A percentile compares a stretch with the other conserved stretches of the same genome.
These are phyloP conservation scores for Pyrenochaeta sp. DNA, from an alignment of 2,329 filamentous ascomycete species.

Conservation along the genomic window DNA sequence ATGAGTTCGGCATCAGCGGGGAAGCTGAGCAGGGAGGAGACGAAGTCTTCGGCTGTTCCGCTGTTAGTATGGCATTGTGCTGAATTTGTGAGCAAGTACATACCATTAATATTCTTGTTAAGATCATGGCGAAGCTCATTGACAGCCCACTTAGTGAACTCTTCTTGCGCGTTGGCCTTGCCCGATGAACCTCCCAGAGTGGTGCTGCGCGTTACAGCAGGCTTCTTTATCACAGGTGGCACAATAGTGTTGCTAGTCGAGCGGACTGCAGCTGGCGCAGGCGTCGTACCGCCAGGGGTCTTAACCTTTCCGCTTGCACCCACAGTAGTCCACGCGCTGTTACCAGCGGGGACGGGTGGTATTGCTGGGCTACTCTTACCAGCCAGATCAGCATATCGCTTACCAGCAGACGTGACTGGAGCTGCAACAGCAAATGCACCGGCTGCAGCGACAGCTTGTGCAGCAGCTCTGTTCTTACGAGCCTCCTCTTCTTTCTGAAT, in stretches of 20 bases:
- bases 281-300: conserved; percentile 68
- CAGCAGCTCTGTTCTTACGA: conserved; percentile 78
- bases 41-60: conserved; percentile 77
- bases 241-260: conserved; percentile 57
- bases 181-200: conserved; percentile 55
- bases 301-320: conserved; percentile 94
- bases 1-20: conserved; percentile 83
- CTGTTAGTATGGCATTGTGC: conserved; percentile 22
- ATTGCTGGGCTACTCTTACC: conserved; percentile 70
- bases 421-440: conserved; percentile 55
- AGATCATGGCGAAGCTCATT: conserved; percentile 79
- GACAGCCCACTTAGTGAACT: conserved; percentile 93
- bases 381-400: conserved; percentile 94
- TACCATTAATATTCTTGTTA: conserved; percentile 73
- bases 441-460: conserved; percentile 58
- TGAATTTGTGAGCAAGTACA: conserved; percentile 28
- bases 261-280: conserved; percentile 56
- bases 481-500: conserved; percentile 96
- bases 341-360: conserved; percentile 53
- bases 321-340: conserved; percentile 88
- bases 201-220: conserved; percentile 60
- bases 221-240: conserved; percentile 59
- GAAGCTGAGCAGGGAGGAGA: conserved; percentile 76
- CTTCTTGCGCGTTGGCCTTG: conserved; percentile 76
- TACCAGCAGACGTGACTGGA: conserved; percentile 63